A percentile compares a stretch with the other conserved stretches of the same genome.
Conservation (phyloP, 805 yeast species). For the Nakazawaea wyomingensis region DNA sequence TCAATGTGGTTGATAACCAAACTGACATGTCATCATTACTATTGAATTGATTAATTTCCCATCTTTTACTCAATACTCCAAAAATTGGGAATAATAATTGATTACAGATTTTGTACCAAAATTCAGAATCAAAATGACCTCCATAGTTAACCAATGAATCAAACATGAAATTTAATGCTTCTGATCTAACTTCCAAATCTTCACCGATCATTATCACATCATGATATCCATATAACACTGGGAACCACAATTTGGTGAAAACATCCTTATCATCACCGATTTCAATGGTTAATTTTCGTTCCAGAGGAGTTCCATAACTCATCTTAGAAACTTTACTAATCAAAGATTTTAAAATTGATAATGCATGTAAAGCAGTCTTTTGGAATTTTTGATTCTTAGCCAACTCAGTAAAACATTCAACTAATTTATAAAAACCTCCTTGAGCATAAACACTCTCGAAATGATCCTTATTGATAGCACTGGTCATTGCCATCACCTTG, state of each 20-base stretch:
- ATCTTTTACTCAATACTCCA: conserved; percentile 67
- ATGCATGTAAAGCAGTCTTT: conserved; percentile 71
- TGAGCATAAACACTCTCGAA: conserved; percentile 60
- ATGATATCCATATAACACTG: conserved; percentile 78
- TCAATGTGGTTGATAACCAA: conserved; percentile 94
- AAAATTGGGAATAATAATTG: conserved; percentile 87
- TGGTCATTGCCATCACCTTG: conserved; percentile 60
- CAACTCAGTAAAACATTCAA: conserved; percentile 70
- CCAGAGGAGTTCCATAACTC: conserved; percentile 24
- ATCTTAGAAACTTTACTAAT: conserved; percentile 53
- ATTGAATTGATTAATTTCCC: conserved; percentile 63
- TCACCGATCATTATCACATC: conserved; percentile 90
- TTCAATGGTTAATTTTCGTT: conserved; percentile 14
- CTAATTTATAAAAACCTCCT: conserved; percentile 62
- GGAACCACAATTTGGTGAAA: conserved; percentile 71
- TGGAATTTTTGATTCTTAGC: conserved; percentile 84
- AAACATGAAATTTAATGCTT: conserved; percentile 79
- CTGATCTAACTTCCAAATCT: conserved; percentile 89
- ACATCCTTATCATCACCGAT: conserved; percentile 27
- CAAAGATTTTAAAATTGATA: conserved; percentile 64
- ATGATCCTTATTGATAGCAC: conserved; percentile 55
- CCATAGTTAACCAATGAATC: conserved; percentile 80
- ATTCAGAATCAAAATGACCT: conserved; percentile 59
- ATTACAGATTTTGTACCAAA: conserved; percentile 80
- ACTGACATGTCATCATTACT: conserved; percentile 84